A percentile compares a stretch with the other conserved stretches of the same genome.
Evolutionary conservation across 2,329 filamentous ascomycete species (phyloP).

Genomic region (Xylaria multiplex): DNA sequence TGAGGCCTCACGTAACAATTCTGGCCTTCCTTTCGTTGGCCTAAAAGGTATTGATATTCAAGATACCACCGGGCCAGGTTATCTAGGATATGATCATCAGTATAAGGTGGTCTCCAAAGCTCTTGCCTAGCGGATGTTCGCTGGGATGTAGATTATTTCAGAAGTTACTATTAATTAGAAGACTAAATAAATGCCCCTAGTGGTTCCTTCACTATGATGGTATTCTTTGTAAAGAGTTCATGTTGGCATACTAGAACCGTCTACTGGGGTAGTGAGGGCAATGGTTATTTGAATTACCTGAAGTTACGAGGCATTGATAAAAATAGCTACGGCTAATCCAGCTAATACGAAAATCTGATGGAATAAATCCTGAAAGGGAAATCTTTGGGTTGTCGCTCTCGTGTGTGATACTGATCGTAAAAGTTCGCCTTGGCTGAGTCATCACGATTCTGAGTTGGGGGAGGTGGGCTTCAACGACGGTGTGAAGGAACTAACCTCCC

Average conservation of each 20-base stretch:
- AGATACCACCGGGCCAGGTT: background rate
- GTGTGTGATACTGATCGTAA: constrained; percentile 5
- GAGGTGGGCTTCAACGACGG: background rate
- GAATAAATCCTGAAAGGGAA: background rate
- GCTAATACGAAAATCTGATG: background rate
- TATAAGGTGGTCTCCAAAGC: background rate
- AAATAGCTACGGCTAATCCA: constrained; percentile 4
- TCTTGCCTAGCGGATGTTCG: background rate
- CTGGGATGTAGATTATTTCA: background rate
- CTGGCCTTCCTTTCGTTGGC: background rate
- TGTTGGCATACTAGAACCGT: background rate
- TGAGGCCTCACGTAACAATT: background rate
- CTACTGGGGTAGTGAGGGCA: background rate
- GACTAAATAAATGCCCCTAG: background rate
- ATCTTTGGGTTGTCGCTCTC: constrained; percentile 6
- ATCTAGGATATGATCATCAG: background rate
- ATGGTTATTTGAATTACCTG: constrained; percentile 8
- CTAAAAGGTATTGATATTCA: background rate
- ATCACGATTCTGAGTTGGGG: background rate
- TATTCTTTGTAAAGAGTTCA: background rate
- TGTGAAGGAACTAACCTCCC: background rate
- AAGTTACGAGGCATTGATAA: constrained; percentile 5
- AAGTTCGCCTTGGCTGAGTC: background rate
- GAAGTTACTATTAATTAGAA: background rate
- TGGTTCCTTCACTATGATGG: background rate